These are phyloP conservation scores for Chaetomiaceae sp. DNA, from an alignment of 2,329 filamentous ascomycete genomes.

Conservation along the genomic window DNA sequence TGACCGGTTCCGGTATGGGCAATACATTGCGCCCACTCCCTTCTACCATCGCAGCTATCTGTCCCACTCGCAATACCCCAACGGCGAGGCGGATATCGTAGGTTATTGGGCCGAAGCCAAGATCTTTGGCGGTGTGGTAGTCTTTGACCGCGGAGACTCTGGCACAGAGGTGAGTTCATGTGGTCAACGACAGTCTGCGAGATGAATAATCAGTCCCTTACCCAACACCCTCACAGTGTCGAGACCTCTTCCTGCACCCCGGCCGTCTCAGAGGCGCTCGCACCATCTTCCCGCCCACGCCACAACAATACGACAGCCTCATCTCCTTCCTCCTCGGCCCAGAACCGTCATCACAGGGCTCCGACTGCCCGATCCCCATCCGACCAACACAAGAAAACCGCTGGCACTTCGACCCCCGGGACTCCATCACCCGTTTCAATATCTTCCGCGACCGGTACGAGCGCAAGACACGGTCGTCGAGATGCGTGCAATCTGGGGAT, in stretches of 20 bases:
- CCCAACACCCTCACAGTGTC: no score
- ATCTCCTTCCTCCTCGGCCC: slow-evolving; percentile 1
- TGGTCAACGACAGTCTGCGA: no score
- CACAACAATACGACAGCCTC: neutral
- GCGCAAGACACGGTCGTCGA: neutral
- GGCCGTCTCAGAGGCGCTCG: neutral
- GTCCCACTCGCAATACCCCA: slow-evolving; percentile 17
- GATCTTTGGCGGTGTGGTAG: slow-evolving; percentile 18
- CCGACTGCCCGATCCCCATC: neutral
- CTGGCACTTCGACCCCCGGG: neutral
- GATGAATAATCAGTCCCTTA: no score
- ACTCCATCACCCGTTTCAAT: neutral
- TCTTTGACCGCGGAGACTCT: slow-evolving; percentile 15
- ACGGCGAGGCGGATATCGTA: slow-evolving; percentile 19
- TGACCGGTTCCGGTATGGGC: neutral
- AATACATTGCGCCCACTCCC: neutral
- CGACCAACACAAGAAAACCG: neutral
- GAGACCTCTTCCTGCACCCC: slow-evolving; percentile 6
- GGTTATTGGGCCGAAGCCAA: slow-evolving; percentile 24
- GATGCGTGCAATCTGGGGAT: neutral
- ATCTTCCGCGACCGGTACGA: slow-evolving; percentile 7
- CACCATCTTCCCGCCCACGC: slow-evolving; percentile 1
- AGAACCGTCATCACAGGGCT: neutral
- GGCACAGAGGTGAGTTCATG: slow-evolving; percentile 3
- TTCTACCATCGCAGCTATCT: slow-evolving; percentile 8